A percentile compares a stretch with the other conserved stretches of the same genome.
These are phyloP conservation scores for Puya raimondii DNA, from an alignment of 176 grass and related monocot species.

Conservation along the genomic window DNA sequence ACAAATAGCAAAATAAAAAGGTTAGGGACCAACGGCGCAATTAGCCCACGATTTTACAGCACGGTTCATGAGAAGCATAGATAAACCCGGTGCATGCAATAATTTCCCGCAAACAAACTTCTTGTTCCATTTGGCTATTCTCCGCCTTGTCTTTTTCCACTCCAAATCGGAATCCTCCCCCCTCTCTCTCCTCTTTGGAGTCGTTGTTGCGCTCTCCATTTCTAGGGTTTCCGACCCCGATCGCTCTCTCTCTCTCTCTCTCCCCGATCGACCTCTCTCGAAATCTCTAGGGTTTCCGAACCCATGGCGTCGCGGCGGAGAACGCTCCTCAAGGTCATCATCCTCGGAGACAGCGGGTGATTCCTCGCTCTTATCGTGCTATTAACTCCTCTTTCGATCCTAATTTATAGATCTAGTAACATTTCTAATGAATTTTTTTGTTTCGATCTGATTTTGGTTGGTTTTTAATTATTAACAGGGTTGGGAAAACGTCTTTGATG, in stretches of 20 bases:
- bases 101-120: too few species aligned
- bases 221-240: neutral
- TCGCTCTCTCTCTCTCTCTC: neutral
- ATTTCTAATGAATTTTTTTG: slow-evolving; percentile 6
- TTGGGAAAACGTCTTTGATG: slow-evolving; percentile 97
- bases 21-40: too few species aligned
- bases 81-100: too few species aligned
- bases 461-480: slow-evolving; percentile 39
- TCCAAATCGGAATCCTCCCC: too few species aligned
- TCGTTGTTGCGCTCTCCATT: neutral
- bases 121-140: too few species aligned
- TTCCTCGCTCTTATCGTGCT: neutral
- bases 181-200: too few species aligned
- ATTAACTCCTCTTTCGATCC: neutral
- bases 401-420: neutral
- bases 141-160: too few species aligned
- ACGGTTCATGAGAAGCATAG: too few species aligned
- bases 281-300: slow-evolving; percentile 21
- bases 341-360: slow-evolving; percentile 26
- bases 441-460: neutral
- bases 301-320: slow-evolving; percentile 71
- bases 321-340: slow-evolving; percentile 61
- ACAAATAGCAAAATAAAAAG: too few species aligned
- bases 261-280: neutral
- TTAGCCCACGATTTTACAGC: too few species aligned